These are phyloP conservation scores for Brettanomyces bruxellensis DNA, from an alignment of 805 yeast genomes.

Conservation along the genomic window DNA sequence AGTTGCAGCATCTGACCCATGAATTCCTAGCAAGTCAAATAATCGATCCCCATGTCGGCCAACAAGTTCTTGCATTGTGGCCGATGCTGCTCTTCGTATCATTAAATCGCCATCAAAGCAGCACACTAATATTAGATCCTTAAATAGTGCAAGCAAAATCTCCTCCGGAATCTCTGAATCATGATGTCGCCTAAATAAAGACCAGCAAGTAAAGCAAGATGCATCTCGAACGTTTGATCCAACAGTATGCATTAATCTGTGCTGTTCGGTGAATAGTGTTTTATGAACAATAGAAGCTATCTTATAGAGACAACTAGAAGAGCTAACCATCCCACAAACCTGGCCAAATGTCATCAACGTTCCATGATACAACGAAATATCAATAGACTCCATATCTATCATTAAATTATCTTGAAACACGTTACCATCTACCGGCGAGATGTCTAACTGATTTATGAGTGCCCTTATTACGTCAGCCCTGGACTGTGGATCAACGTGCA, in stretches of 20 bases:
- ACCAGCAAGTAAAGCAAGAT: conserved; percentile 80
- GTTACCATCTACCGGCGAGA: neutral
- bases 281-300: conserved; percentile 30
- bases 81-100: conserved; percentile 73
- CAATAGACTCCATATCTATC: conserved; percentile 24
- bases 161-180: conserved; percentile 12
- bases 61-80: conserved; percentile 77
- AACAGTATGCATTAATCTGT: conserved; percentile 36
- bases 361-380: conserved; percentile 46
- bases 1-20: conserved; percentile 18
- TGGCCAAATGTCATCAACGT: conserved; percentile 50
- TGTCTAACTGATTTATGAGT: neutral
- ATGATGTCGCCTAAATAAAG: conserved; percentile 39
- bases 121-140: conserved; percentile 39
- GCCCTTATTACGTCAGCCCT: neutral
- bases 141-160: conserved; percentile 14
- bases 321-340: conserved; percentile 16
- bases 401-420: neutral
- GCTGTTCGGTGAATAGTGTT: conserved; percentile 51
- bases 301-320: conserved; percentile 16
- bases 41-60: conserved; percentile 58
- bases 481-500: conserved; percentile 10
- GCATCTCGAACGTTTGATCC: conserved; percentile 78
- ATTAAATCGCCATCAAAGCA: conserved; percentile 68
- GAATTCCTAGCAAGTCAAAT: conserved; percentile 16